Base-by-base conservation (phyloP, 1,284 basidiomycete genomes). In the Boletus sp. region DNA sequence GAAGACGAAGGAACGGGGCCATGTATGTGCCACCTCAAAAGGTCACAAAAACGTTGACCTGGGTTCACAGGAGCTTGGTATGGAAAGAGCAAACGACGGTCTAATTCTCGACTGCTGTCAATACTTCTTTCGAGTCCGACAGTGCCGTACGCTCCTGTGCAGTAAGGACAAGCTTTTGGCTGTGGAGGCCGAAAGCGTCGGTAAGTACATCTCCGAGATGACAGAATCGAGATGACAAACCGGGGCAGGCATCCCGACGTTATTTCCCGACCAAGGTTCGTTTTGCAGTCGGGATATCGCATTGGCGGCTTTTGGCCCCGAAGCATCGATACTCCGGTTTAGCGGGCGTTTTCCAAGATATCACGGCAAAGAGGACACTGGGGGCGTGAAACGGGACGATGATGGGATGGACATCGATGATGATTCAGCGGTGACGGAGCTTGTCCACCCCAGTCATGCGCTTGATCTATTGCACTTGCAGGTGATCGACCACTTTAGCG, bases 51-150 rank as follows among this genome's bases (percentile, higher is more conserved):
- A 27, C 16, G 25, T 40, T 68, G 38, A 72, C 40, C 14, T 5
- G 6, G n/a, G 37, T 47, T 33, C 38, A 49, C 52, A 68, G 66
- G 63, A 63, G 46, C 56, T 70, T 21, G 66, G 65, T 23, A 62
- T 55, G 38, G 79, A 80, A 59, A 77, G 80, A 65, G 72, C 68
- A 56, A 91, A 90, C 66, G 90, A 93, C 68, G 79, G 80, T 52
- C 74, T 86, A 33, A 91, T 93, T 65, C 74, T 89, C 48, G 90
- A 91, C 70, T 93, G 90, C 66, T 89, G 86, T 67, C 74, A 80
- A 64, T 89, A 84, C 71, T 90, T 87, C 68, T 56, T 51, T 25
- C 65, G 52, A 21, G 61, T 66, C 28, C 75, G 70, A 49, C 71
- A 64, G 58, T 71, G 76, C 49, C 76, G 68, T 56, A 84, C 82